Base-by-base conservation (phyloP, 2,329 filamentous ascomycete species). In the Fusarium torreyae region DNA sequence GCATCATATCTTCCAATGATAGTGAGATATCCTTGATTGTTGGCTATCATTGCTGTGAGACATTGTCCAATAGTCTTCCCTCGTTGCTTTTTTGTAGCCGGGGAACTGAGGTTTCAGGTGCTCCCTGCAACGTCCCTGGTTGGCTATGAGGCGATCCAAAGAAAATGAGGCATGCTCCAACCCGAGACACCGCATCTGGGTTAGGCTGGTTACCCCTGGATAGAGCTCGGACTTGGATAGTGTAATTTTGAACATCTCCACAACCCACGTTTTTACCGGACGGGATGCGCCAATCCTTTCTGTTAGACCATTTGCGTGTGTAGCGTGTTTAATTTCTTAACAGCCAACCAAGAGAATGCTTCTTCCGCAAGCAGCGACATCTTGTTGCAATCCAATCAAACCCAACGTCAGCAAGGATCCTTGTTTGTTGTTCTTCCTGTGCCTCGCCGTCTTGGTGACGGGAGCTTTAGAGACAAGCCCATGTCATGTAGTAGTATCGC, bases 151-250 rank as follows among this genome's bases (percentile, higher is more conserved):
- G 45, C 43, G 45, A 54, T 42, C 50, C 53, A 55, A 61, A 45
- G 33, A 67, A 52, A 67, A 63, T 57, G 42, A 61, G 40, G 22
- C 34, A 24, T 34, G 53, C 45, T 54, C 38, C 52, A 55, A 51
- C 40, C 38, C 52, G 56, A 69, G 61, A 69, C 66, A 4, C 66
- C 66, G 66, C 52, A 70, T 63, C 18, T 45, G 34, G 33, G 50
- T 39, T 70, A 69, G 67, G 44, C 40, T 50, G 38, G 54, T 53
- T 63, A 51, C 66, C 62, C 66, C 62, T 70, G 66, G 66, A 70
- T 53, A 52, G 65, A 64, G 66, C 66, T 67, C 51, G 52, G 49
- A 63, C 57, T 42, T 58, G 22, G 36, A 36, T 31, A 48, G 24
- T 28, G 52, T 58, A 64, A 64, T 64, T 64, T 28, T 58, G 59